Percentiles rank a stretch among this genome's conserved stretches.
phyloP scores from a whole-genome alignment of 2,329 filamentous ascomycete genomes.

The Scorias spongiosa region DNA sequence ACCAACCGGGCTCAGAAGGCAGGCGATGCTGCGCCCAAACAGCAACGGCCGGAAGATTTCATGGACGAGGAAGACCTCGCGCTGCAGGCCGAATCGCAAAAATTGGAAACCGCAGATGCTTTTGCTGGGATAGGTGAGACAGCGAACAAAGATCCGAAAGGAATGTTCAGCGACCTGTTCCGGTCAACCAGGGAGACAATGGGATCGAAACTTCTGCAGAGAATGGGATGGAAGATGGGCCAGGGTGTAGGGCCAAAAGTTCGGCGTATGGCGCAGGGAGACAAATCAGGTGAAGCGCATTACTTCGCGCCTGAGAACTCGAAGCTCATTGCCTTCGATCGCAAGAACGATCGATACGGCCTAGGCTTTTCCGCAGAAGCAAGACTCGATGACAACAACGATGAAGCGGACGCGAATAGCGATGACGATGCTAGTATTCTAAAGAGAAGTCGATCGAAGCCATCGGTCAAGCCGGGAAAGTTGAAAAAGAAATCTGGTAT shows the following conservation, averaged over 20 bases:
- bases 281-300: slow-evolving; percentile 40
- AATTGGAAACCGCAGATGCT: slow-evolving; percentile 54
- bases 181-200: slow-evolving; percentile 63
- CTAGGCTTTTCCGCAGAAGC: slow-evolving; percentile 50
- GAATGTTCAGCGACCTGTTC: slow-evolving; percentile 57
- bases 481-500: slow-evolving; percentile 55
- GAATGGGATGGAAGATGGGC: slow-evolving; percentile 91
- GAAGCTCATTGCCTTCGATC: slow-evolving; percentile 48
- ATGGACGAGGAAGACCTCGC: slow-evolving; percentile 97
- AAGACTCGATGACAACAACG: slow-evolving; percentile 28
- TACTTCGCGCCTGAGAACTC: slow-evolving; percentile 78
- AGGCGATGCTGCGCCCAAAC: slow-evolving; percentile 31
- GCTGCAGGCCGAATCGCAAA: slow-evolving; percentile 64
- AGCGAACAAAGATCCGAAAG: slow-evolving; percentile 23
- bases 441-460: slow-evolving; percentile 17
- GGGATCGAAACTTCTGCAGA: slow-evolving; percentile 69
- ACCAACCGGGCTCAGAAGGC: slow-evolving; percentile 58
- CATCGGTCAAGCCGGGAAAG: slow-evolving; percentile 20
- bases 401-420: slow-evolving; percentile 18
- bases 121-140: slow-evolving; percentile 63
- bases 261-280: slow-evolving; percentile 55
- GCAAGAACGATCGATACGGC: slow-evolving; percentile 55
- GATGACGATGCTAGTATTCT: slow-evolving; percentile 18
- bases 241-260: slow-evolving; percentile 87
- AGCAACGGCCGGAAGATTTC: slow-evolving; percentile 72